These are phyloP conservation scores for Tinospora cordifolia DNA, from an alignment of 164 flowering plant species.

Conservation along the genomic window DNA sequence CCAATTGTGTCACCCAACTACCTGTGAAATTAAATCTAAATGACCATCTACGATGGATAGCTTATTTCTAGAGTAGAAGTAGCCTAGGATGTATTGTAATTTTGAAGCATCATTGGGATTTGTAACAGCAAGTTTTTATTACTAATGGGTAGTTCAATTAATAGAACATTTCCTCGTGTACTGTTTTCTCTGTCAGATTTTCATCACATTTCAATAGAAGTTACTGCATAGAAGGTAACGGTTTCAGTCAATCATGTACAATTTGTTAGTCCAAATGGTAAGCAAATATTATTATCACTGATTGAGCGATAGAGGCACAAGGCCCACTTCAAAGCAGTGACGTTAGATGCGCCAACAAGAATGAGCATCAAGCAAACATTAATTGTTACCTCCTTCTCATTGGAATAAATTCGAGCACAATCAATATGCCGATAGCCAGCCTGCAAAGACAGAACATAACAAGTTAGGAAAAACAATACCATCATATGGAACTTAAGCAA, in stretches of 20 bases:
- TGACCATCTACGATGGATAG: too few species aligned
- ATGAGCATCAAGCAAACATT: not conserved
- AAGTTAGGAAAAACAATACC: not conserved
- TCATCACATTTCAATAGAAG: too few species aligned
- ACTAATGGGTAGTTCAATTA: too few species aligned
- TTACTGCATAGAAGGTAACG: too few species aligned
- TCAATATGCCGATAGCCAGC: slow-evolving; percentile 64
- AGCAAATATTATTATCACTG: not conserved
- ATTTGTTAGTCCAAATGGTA: not conserved
- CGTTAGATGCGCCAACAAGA: not conserved
- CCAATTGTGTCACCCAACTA: too few species aligned
- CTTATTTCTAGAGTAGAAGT: too few species aligned
- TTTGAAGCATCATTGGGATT: not conserved
- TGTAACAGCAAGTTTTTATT: not conserved
- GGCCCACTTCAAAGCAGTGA: not conserved
- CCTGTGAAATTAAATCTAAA: too few species aligned
- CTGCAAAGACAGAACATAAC: slow-evolving; percentile 25
- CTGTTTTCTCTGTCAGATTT: not conserved
- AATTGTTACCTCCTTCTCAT: slow-evolving; percentile 50
- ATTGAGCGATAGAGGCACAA: not conserved
- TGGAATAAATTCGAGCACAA: slow-evolving; percentile 47
- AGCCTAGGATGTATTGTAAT: too few species aligned
- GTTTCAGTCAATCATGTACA: not conserved
- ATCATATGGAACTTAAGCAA: not conserved
- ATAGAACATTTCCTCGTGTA: not conserved